Percentiles rank a stretch among this genome's conserved stretches.
Conservation (phyloP, 1,284 basidiomycete species). For the Macrocybe sp. region DNA sequence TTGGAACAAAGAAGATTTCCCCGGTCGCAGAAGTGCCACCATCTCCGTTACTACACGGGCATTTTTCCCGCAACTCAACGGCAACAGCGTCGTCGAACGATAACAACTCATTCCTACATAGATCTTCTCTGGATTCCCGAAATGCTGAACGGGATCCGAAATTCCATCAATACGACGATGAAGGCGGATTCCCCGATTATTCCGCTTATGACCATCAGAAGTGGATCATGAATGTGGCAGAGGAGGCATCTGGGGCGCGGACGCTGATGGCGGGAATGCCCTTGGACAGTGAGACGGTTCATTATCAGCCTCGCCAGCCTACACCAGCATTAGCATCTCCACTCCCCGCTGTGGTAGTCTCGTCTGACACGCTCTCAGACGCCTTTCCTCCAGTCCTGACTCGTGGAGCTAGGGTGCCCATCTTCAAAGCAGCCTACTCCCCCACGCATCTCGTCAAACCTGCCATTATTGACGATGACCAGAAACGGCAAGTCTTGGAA, state of each 20-base stretch:
- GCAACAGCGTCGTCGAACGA: slow-evolving; percentile 41
- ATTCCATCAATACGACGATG: slow-evolving; percentile 28
- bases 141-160: slow-evolving; percentile 30
- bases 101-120: slow-evolving; percentile 27
- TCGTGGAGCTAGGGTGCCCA: too few species aligned
- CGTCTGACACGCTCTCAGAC: too few species aligned
- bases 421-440: too few species aligned
- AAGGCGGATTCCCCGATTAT: slow-evolving; percentile 32
- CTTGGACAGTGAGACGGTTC: too few species aligned
- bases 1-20: slow-evolving; percentile 6
- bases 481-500: slow-evolving; percentile 56
- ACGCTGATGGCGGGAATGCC: slow-evolving; percentile 18
- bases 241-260: too few species aligned
- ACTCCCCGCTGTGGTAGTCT: slow-evolving; percentile 28
- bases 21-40: slow-evolving; percentile 24
- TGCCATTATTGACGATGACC: slow-evolving; percentile 29
- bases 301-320: neutral
- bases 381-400: too few species aligned
- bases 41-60: slow-evolving; percentile 61
- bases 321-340: slow-evolving; percentile 17
- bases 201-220: too few species aligned
- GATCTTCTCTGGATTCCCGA: slow-evolving; percentile 24
- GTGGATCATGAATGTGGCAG: too few species aligned
- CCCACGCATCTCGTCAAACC: too few species aligned
- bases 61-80: slow-evolving; percentile 50